Base-by-base conservation (phyloP, 2,329 filamentous ascomycete genomes). In the Fusarium palustre region DNA sequence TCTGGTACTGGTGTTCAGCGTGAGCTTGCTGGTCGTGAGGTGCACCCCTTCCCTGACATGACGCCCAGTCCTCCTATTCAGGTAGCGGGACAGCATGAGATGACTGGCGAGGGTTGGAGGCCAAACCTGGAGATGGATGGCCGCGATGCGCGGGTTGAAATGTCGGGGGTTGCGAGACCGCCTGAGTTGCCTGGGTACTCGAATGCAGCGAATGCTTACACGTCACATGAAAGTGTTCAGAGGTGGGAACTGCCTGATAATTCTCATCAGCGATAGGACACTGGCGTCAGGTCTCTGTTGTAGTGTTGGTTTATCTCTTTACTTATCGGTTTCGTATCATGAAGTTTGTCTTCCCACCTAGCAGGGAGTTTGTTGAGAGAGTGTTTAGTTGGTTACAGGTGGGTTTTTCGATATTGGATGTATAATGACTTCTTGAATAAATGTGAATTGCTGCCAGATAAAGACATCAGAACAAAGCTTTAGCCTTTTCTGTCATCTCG, bases 181-280 rank as follows among this genome's bases (percentile, higher is more conserved):
- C 49, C 59, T 39, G 72, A 74, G 56, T 28, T 74, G 20, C 52
- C 58, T 11, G 58, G 54, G 5, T 56, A 71, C 39, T 50, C 55
- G 2, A 73, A 59, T 7, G 56, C 64, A 15, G 66, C 68, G 15
- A 60, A 67, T 43, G 24, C 55, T 16, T 65, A 73, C 18, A 61
- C 34, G 16, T 22, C 45, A 2, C 60, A 55, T 18, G 55, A 60
- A 30, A 55, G 25, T 28, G 45, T 47, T 5, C 72, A 71, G 33
- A 58, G 72, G 38, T 74, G 72, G 72, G 72, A 74, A 52, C 58
- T 74, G 4, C 66, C 70, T 4, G 72, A 70, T 28, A 74, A 72
- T 39, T 70, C 68, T 28, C 58, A 52, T 28, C 56, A 59, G n/a
- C 34, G 33, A 25, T 64, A 64, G 12, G 1, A 1, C 2, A 2